Conservation (phyloP, 495 filamentous ascomycete genomes). For the Thozetella sp. region DNA sequence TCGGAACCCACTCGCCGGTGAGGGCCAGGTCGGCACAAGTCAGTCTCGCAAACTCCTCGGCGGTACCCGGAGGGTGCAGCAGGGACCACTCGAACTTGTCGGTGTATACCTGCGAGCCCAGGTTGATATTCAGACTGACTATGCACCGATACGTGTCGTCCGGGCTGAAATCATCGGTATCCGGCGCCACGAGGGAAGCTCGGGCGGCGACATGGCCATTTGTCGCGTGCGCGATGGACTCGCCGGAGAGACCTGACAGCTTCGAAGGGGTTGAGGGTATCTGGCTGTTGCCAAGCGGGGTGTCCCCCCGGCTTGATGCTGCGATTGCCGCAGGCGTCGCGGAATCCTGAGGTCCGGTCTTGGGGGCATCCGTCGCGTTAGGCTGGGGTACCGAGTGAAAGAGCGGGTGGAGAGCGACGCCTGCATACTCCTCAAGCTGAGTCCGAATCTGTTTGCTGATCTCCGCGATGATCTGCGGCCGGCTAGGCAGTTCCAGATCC, state of each 20-base stretch:
- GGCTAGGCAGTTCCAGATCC: conserved; percentile 88
- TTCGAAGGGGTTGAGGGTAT: conserved; percentile 29
- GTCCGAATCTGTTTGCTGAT: conserved; percentile 94
- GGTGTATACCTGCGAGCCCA: conserved; percentile 88
- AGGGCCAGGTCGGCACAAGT: conserved; percentile 92
- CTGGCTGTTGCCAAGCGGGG: conserved; percentile 43
- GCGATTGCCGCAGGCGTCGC: conserved; percentile 45
- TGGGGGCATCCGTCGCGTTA: conserved; percentile 29
- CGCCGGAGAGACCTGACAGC: conserved; percentile 10
- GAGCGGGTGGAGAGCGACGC: conserved; percentile 88
- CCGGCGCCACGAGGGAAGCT: conserved; percentile 21
- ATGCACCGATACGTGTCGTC: conserved; percentile 93
- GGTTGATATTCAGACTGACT: conserved; percentile 87
- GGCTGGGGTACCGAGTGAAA: conserved; percentile 65
- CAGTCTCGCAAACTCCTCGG: conserved; percentile 87
- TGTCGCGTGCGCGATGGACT: conserved; percentile 18
- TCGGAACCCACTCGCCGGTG: conserved; percentile 88
- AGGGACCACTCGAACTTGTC: conserved; percentile 99
- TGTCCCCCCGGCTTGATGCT: conserved; percentile 42
- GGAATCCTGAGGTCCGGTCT: conserved; percentile 22
- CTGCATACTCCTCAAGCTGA: conserved; percentile 95
- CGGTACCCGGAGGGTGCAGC: conserved; percentile 85
- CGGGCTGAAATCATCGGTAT: conserved; percentile 54
- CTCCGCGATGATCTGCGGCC: conserved; percentile 63
- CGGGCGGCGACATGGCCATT: conserved; percentile 25